These are phyloP conservation scores for Fusarium virguliforme DNA, from an alignment of 2,329 filamentous ascomycete species.

Conservation along the genomic window DNA sequence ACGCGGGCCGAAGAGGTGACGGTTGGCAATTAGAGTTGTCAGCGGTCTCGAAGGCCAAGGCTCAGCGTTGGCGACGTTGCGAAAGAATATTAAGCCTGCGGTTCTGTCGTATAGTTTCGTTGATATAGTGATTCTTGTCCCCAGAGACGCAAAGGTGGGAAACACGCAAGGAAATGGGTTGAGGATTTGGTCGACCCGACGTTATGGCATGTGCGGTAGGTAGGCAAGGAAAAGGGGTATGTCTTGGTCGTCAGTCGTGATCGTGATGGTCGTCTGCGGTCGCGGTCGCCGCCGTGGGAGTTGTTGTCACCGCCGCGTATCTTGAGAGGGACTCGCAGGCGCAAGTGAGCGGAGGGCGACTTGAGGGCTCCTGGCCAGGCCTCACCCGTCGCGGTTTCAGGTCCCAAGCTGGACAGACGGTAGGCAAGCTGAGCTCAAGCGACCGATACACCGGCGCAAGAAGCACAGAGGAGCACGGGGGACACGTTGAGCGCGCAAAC, in stretches of 20 bases:
- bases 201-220: constrained; percentile 18
- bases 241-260: constrained; percentile 25
- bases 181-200: constrained; percentile 22
- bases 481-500: constrained; percentile 51
- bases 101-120: constrained; percentile 30
- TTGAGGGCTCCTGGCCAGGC: constrained; percentile 32
- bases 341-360: constrained; percentile 37
- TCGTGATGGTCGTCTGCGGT: constrained; percentile 29
- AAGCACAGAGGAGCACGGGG: constrained; percentile 39
- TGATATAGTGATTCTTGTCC: constrained; percentile 28
- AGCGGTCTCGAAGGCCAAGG: constrained; percentile 20
- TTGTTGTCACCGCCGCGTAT: constrained; percentile 35
- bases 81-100: constrained; percentile 23
- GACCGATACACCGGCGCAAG: constrained; percentile 42
- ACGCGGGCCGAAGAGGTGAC: constrained; percentile 23
- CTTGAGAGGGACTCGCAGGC: constrained; percentile 33
- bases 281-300: constrained; percentile 25
- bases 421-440: constrained; percentile 41
- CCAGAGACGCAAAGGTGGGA: constrained; percentile 15
- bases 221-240: constrained; percentile 27
- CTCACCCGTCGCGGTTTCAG: constrained; percentile 39
- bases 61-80: constrained; percentile 14
- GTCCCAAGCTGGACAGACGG: constrained; percentile 30
- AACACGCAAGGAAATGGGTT: constrained; percentile 29
- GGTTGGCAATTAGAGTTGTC: constrained; percentile 29